Evolutionary conservation across 306 rosid species (phyloP).

Genomic region (Nissolia schottii): DNA sequence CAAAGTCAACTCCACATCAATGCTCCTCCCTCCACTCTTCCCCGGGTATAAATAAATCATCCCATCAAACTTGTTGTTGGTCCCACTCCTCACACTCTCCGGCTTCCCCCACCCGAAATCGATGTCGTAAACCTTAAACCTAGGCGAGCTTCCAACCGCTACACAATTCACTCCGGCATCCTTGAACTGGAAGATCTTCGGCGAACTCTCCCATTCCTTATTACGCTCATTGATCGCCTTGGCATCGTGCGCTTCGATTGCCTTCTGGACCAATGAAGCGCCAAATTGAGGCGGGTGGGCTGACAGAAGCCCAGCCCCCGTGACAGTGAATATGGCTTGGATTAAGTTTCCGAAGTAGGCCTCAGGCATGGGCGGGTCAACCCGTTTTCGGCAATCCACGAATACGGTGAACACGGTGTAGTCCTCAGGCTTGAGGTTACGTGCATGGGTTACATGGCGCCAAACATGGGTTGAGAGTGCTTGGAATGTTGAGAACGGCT

Average conservation of each 20-base stretch:
- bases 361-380: conserved; percentile 86
- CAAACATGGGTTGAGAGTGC: conserved; percentile 77
- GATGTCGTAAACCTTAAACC: conserved; percentile 88
- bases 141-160: conserved; percentile 93
- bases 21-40: conserved; percentile 86
- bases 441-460: conserved; percentile 82
- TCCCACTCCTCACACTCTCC: conserved; percentile 83
- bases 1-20: conserved; percentile 83
- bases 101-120: conserved; percentile 93
- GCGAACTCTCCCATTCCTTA: conserved; percentile 85
- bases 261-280: conserved; percentile 59
- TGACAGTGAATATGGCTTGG: conserved; percentile 77
- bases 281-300: conserved; percentile 64
- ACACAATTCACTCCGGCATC: conserved; percentile 96
- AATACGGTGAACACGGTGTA: conserved; percentile 90
- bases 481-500: conserved; percentile 90
- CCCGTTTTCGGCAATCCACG: conserved; percentile 83
- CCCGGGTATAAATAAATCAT: conserved; percentile 88
- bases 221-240: conserved; percentile 58
- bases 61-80: conserved; percentile 85
- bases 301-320: conserved; percentile 51
- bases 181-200: conserved; percentile 79
- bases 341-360: conserved; percentile 85
- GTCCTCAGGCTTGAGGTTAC: conserved; percentile 78
- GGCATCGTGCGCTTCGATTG: conserved; percentile 56